Conservation (phyloP, 306 rosid genomes). For the Chamaecrista fasciculata region DNA sequence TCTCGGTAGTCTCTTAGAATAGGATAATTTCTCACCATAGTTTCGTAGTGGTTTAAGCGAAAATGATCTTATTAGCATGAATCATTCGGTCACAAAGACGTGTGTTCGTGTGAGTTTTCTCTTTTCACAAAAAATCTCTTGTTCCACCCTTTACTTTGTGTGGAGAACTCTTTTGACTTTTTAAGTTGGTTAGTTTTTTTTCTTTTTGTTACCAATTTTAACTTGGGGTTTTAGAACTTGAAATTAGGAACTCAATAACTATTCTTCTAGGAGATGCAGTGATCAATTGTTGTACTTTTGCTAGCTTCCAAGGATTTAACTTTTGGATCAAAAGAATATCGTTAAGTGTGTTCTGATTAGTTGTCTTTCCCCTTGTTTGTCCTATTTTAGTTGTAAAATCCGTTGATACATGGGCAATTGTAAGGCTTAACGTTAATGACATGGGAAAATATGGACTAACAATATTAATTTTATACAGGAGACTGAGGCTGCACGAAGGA, state of each 20-base stretch:
- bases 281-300: background rate
- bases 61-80: background rate
- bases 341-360: background rate
- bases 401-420: background rate
- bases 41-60: too few species aligned
- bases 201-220: background rate
- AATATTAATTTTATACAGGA: conserved; percentile 49
- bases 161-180: background rate
- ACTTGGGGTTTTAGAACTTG: background rate
- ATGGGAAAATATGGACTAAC: conserved; percentile 15
- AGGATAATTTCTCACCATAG: background rate
- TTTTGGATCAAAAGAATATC: background rate
- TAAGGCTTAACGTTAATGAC: conserved; percentile 2
- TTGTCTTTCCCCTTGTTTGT: background rate
- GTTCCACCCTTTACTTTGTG: background rate
- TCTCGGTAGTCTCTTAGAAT: background rate
- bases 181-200: background rate
- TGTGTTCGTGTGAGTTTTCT: background rate
- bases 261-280: background rate
- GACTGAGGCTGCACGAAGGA: conserved; percentile 56
- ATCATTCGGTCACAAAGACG: background rate
- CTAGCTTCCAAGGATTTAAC: background rate
- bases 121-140: background rate
- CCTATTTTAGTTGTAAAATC: background rate
- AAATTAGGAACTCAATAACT: background rate